Base-by-base conservation (phyloP, 1,284 basidiomycete species). In the Fomitopsis schrenkii region DNA sequence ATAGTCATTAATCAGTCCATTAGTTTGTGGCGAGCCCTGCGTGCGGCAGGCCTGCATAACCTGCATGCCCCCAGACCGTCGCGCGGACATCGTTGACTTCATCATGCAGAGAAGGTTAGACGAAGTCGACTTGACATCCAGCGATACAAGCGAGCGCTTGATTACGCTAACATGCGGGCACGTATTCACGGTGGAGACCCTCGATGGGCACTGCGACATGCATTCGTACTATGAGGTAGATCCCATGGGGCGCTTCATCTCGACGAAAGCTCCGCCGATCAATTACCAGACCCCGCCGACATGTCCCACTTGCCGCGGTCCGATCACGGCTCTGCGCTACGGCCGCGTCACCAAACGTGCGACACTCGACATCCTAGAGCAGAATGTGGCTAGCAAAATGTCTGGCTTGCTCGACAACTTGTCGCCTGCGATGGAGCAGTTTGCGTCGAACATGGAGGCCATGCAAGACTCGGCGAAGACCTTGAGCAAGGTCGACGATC, bases 21-120 rank as follows among this genome's bases (percentile, higher is more conserved):
- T 17, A 88, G 87, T 91, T 1, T 90, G 88, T 52, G 88, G 90
- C 1, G 90, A 92, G 67, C 76, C 82, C 1, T 92, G 90, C 66
- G 57, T 62, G 0, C 64, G 74, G 1, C 90, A 91, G 71, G 68
- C 78, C 12, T 91, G 90, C 62, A 75, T 80, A 2, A 26, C 62
- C 1, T 91, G 90, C 65, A 77, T 82, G 0, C 63, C 78, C 1
- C 66, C 71, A 0, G 74, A 79, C 0, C 66, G 74, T 28, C 79
- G 78, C 77, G 57, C 67, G 67, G 5, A 74, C 77, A 75, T 89
- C 5, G 87, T 85, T 12, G 88, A 91, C 68, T 70, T 88, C 52
- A 75, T 91, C 62, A 70, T 89, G 73, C 77, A 81, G 50, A 77
- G 82, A 10, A 76, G 77, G 0, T 68, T 91, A 14, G 74, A 66